Base-by-base conservation (phyloP, 495 filamentous ascomycete species). In the Aspergillus taichungensis region DNA sequence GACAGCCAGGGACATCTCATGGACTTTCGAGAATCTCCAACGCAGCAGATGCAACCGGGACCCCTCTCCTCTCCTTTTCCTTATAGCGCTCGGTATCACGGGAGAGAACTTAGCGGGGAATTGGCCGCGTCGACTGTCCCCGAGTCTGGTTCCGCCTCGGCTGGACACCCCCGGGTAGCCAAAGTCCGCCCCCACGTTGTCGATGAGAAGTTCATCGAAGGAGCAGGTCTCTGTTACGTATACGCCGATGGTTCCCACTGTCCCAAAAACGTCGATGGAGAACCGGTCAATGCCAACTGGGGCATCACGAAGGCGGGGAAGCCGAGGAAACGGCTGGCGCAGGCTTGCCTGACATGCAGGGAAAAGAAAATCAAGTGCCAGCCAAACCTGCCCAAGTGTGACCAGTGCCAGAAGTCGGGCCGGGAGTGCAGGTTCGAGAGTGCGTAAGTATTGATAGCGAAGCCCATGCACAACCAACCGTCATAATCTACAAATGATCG, bases 321-420 rank as follows among this genome's bases (percentile, higher is more conserved):
- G 61, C 87, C 89, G 30, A 77, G 89, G 50, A 95, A 95, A 62
- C 75, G 89, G 37, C 71, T 94, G 11, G 88, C 88, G 29, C 87
- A 92, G 51, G 89, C 89, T 11, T 95, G 89, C 56, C 72, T 91
- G 40, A 90, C 86, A 8, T 95, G 89, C 60, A 79, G 89, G 28
- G 88, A 94, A 64, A 95, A 95, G 78, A 95, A 95, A 72, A 92
- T 94, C 68, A 94, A 92, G 61, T 95, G 89, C 53, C 88, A 94
- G 47, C 89, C 88, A 6, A 88, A 87, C 50, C 79, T 80, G 45
- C 84, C 85, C 29, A 83, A 85, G 46, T 95, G 89, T 55, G 78
- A 86, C 43, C 88, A 94, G 59, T 95, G 89, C 60, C 85, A 90
- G 57, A 95, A 94, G 63, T 87, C 86, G 52, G 84, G 87, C 13